Percentiles rank a stretch among this genome's conserved stretches.
These are phyloP conservation scores for Phytophthora ramorum DNA, from an alignment of 352 stramenopile species.

Conservation along the genomic window DNA sequence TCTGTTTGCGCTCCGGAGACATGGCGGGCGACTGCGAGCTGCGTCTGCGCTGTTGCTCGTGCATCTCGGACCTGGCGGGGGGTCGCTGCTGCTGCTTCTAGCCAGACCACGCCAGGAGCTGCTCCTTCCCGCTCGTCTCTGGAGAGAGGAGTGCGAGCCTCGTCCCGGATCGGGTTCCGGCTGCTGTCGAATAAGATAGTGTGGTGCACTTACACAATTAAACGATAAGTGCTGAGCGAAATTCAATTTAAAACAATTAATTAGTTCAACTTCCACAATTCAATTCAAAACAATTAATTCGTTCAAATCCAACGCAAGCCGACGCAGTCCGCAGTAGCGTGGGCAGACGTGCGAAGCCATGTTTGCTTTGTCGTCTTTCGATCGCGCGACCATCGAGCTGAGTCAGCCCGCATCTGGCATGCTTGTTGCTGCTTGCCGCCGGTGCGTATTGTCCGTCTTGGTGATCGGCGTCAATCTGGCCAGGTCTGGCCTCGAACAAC, in stretches of 20 bases:
- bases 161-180: constrained; percentile 20
- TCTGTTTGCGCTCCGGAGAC: constrained; percentile 11
- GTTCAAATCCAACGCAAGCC: too few species aligned
- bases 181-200: not conserved
- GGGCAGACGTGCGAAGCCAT: not conserved
- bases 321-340: not conserved
- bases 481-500: too few species aligned
- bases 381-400: not conserved
- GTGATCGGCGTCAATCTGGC: too few species aligned
- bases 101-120: constrained; percentile 28
- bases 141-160: constrained; percentile 22
- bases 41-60: not conserved
- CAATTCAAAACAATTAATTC: too few species aligned
- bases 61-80: constrained; percentile 7
- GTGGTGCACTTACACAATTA: not conserved
- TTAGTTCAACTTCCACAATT: not conserved
- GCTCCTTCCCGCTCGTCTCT: constrained; percentile 35
- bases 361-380: not conserved
- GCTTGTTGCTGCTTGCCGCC: too few species aligned
- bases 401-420: too few species aligned
- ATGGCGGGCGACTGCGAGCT: not conserved
- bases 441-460: too few species aligned
- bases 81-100: constrained; percentile 14
- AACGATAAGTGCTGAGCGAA: not conserved
- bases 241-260: not conserved